Percentiles rank a stretch among this genome's conserved stretches.
Evolutionary conservation across 2,329 filamentous ascomycete genomes (phyloP).

Genomic region (Diaporthe humulicola): DNA sequence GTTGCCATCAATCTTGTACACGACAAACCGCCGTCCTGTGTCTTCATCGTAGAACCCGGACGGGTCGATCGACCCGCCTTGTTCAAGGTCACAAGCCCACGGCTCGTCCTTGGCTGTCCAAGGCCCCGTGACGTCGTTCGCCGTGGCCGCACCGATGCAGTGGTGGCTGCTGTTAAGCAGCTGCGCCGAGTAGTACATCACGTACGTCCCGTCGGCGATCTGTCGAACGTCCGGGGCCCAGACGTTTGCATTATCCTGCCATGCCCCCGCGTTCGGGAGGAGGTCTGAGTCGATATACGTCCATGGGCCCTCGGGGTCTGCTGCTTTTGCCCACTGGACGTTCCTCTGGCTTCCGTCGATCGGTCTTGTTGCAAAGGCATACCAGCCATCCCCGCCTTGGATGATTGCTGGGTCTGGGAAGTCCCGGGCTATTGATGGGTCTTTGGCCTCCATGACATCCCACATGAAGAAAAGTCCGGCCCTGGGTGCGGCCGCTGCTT

Average conservation of each 20-base stretch:
- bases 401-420: constrained; percentile 70
- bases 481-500: constrained; percentile 27
- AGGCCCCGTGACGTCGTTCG: constrained; percentile 62
- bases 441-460: constrained; percentile 23
- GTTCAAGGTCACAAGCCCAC: constrained; percentile 64
- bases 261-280: constrained; percentile 62
- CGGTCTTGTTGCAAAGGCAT: constrained; percentile 65
- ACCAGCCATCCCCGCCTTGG: constrained; percentile 63
- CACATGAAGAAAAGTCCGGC: constrained; percentile 16
- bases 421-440: constrained; percentile 48
- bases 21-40: constrained; percentile 66
- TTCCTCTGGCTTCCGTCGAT: constrained; percentile 26
- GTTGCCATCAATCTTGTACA: constrained; percentile 78
- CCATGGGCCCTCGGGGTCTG: constrained; percentile 61
- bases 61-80: constrained; percentile 74
- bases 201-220: constrained; percentile 64
- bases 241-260: constrained; percentile 66
- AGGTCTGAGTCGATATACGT: constrained; percentile 64
- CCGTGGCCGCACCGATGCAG: constrained; percentile 70
- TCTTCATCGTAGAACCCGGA: constrained; percentile 69
- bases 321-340: constrained; percentile 62
- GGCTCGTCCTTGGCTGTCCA: constrained; percentile 62
- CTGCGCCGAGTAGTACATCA: constrained; percentile 72
- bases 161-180: constrained; percentile 58
- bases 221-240: constrained; percentile 74